A percentile compares a stretch with the other conserved stretches of the same genome.
Conservation (phyloP, 2,329 filamentous ascomycete species). For the Exophiala bonariae region DNA sequence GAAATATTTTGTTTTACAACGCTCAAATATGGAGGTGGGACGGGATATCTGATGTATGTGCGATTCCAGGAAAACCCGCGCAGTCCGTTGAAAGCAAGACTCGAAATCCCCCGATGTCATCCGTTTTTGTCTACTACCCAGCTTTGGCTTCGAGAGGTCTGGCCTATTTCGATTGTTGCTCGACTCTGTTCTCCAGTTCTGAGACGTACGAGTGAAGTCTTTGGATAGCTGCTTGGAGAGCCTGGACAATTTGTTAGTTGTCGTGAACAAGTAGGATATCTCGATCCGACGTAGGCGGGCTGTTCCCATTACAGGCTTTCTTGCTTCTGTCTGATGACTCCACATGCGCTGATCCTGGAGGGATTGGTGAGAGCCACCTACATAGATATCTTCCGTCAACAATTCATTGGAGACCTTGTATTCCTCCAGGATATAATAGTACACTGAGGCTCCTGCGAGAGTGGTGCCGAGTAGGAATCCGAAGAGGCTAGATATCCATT, state of each 20-base stretch:
- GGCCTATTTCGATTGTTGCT: slow-evolving; percentile 39
- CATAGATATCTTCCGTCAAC: slow-evolving; percentile 92
- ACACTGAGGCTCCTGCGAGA: slow-evolving; percentile 76
- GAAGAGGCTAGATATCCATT: slow-evolving; percentile 63
- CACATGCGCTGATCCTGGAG: too few species aligned
- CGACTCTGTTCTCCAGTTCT: slow-evolving; percentile 77
- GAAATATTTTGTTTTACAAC: slow-evolving; percentile 7
- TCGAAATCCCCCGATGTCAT: not conserved
- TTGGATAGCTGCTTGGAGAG: slow-evolving; percentile 83
- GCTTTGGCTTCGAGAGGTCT: not conserved
- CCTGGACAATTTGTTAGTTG: slow-evolving; percentile 50
- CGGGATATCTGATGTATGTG: slow-evolving; percentile 7
- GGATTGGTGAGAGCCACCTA: slow-evolving; percentile 52
- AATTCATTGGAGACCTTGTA: slow-evolving; percentile 93
- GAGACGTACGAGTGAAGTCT: slow-evolving; percentile 81
- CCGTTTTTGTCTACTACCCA: not conserved
- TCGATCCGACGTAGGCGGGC: too few species aligned
- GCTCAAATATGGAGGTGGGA: slow-evolving; percentile 8
- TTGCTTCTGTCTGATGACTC: too few species aligned
- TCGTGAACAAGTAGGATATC: too few species aligned
- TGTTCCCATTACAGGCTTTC: too few species aligned
- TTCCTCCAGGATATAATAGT: slow-evolving; percentile 90
- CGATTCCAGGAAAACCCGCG: slow-evolving; percentile 1
- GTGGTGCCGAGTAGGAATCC: slow-evolving; percentile 87
- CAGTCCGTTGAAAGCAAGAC: not conserved